A percentile compares a stretch with the other conserved stretches of the same genome.
phyloP scores from a whole-genome alignment of 352 stramenopile species.

The Peronospora belbahrii region DNA sequence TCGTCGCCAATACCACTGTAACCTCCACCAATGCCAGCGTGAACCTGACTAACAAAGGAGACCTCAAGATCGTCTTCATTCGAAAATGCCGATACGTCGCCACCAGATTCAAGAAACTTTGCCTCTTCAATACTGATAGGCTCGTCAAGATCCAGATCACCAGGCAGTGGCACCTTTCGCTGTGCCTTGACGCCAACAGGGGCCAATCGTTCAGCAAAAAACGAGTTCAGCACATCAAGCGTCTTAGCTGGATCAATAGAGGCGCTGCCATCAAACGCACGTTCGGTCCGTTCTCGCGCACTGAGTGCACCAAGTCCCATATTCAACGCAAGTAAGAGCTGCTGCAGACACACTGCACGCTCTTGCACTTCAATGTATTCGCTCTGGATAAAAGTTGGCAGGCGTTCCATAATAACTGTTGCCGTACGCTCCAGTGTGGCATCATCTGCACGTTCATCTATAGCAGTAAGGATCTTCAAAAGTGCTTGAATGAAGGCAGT shows the following conservation, averaged over 20 bases:
- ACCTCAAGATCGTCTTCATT: slow-evolving; percentile 77
- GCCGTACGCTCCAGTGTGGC: slow-evolving; percentile 80
- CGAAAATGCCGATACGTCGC: slow-evolving; percentile 47
- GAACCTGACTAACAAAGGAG: slow-evolving; percentile 58
- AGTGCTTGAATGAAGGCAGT: slow-evolving; percentile 92
- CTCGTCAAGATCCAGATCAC: slow-evolving; percentile 61
- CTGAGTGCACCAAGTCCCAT: slow-evolving; percentile 52
- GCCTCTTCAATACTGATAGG: slow-evolving; percentile 50
- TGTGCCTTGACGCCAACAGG: slow-evolving; percentile 89
- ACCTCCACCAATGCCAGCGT: slow-evolving; percentile 23
- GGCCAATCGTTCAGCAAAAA: slow-evolving; percentile 77
- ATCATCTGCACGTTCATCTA: slow-evolving; percentile 65
- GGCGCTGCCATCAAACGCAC: slow-evolving; percentile 53
- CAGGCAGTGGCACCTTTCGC: slow-evolving; percentile 85
- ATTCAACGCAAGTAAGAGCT: slow-evolving; percentile 53
- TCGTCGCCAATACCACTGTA: slow-evolving; percentile 31
- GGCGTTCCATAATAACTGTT: slow-evolving; percentile 71
- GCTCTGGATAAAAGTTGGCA: slow-evolving; percentile 86
- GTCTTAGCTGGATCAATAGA: slow-evolving; percentile 37
- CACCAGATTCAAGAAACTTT: slow-evolving; percentile 69
- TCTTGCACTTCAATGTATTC: slow-evolving; percentile 94
- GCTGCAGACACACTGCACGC: slow-evolving; percentile 82
- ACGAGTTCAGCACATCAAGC: slow-evolving; percentile 56
- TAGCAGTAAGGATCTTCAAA: slow-evolving; percentile 83
- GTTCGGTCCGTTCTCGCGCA: slow-evolving; percentile 51